These are phyloP conservation scores for Parietichytrium sp. DNA, from an alignment of 108 stramenopile genomes.

Conservation along the genomic window DNA sequence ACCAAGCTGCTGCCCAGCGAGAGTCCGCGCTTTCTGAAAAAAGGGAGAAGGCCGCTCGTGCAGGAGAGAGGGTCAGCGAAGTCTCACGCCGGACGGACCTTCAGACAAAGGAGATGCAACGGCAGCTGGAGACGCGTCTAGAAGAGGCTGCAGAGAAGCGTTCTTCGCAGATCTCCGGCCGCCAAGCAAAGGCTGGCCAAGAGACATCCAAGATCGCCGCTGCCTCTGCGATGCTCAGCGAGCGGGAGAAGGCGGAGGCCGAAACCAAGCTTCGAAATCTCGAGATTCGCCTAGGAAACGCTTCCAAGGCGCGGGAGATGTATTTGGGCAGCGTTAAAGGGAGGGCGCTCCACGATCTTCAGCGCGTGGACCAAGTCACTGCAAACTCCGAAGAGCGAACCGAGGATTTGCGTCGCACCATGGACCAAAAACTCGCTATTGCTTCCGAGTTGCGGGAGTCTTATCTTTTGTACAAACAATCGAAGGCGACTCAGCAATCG, in stretches of 20 bases:
- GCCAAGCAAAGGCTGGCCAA: background rate
- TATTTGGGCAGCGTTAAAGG: background rate
- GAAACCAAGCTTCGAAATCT: background rate
- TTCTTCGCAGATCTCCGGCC: background rate
- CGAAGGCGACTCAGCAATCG: constrained; percentile 6
- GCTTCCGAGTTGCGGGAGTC: constrained; percentile 19
- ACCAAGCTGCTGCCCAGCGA: background rate
- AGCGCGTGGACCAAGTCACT: background rate
- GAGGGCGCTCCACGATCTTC: background rate
- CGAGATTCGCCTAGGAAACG: background rate
- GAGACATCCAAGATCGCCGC: background rate
- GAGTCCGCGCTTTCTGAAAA: background rate
- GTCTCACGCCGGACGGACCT: background rate
- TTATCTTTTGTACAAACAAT: background rate
- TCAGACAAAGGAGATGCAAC: background rate
- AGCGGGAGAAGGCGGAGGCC: background rate
- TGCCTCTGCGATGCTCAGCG: background rate
- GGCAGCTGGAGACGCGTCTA: constrained; percentile 15
- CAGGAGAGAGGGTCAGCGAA: background rate
- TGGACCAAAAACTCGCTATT: constrained; percentile 27
- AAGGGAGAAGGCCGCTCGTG: background rate
- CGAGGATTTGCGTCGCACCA: background rate
- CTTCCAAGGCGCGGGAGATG: background rate
- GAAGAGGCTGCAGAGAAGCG: constrained; percentile 26
- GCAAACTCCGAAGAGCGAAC: background rate